Conservation (phyloP, 768 basidiomycete species). For the Termitomyces sp. region DNA sequence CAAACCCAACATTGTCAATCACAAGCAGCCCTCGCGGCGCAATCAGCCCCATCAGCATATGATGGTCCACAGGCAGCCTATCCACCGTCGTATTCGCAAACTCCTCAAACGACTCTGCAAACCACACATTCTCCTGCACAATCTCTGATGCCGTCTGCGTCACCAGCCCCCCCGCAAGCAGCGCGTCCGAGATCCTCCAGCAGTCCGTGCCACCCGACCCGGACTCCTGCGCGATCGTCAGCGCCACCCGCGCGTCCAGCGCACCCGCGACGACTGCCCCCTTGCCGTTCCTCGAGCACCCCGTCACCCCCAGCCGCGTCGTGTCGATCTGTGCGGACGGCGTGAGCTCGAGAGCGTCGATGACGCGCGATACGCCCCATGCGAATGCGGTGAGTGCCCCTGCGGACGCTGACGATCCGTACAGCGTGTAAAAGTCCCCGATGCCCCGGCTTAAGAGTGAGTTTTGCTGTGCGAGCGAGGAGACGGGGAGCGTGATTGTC, state of each 20-base stretch:
- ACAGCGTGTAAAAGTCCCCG: conserved; percentile 52
- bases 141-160: conserved; percentile 53
- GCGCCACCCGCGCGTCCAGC: conserved; percentile 47
- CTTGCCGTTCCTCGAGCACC: conserved; percentile 56
- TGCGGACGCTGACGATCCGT: conserved; percentile 37
- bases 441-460: conserved; percentile 37
- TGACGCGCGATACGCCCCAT: conserved; percentile 53
- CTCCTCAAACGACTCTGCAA: conserved; percentile 41
- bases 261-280: conserved; percentile 53
- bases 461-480: conserved; percentile 44
- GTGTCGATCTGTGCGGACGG: conserved; percentile 41
- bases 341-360: conserved; percentile 49
- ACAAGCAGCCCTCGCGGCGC: conserved; percentile 47
- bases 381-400: conserved; percentile 54
- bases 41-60: conserved; percentile 45
- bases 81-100: conserved; percentile 36
- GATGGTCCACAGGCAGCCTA: conserved; percentile 52
- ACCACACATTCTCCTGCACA: conserved; percentile 56
- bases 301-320: conserved; percentile 43
- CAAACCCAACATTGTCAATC: conserved; percentile 49
- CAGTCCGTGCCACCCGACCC: conserved; percentile 53
- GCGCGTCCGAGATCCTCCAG: conserved; percentile 51
- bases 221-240: conserved; percentile 57
- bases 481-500: conserved; percentile 42
- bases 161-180: conserved; percentile 30